Evolutionary conservation across 139 green algal species (phyloP).

Genomic region (Chlamydomonas schloesseri): DNA sequence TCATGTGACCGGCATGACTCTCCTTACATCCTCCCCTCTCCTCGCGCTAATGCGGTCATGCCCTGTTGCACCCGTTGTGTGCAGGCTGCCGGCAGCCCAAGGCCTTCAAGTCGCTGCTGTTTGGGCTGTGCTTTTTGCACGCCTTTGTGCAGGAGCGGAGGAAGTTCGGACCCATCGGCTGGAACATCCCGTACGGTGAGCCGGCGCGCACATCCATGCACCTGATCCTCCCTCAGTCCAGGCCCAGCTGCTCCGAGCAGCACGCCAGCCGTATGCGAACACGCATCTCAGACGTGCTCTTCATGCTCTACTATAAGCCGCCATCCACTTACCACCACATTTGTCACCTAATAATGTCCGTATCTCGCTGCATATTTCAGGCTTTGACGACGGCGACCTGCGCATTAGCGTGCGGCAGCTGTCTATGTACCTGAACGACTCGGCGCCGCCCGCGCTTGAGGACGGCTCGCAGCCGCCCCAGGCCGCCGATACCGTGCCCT

Average conservation of each 20-base stretch:
- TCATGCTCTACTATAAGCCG: no score
- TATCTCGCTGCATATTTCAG: constrained; percentile 22
- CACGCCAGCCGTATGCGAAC: no score
- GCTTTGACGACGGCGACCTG: constrained; percentile 81
- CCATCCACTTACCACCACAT: no score
- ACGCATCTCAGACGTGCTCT: no score
- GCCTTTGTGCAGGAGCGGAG: constrained; percentile 78
- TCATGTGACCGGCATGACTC: no score
- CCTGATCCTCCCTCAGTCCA: no score
- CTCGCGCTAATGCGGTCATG: no score
- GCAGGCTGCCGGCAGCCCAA: constrained; percentile 58
- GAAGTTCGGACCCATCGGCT: constrained; percentile 85
- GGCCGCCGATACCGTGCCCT: constrained; percentile 46
- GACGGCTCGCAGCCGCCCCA: background rate
- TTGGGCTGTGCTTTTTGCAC: constrained; percentile 78
- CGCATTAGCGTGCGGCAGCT: constrained; percentile 81
- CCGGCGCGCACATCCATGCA: no score
- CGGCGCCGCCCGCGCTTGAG: background rate
- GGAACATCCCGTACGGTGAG: constrained; percentile 82
- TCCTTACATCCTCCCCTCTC: no score
- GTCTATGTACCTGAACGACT: constrained; percentile 78
- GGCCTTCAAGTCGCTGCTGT: constrained; percentile 79
- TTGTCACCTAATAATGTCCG: no score
- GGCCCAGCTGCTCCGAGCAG: no score
- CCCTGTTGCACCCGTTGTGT: no score